These are phyloP conservation scores for Pycnococcus provasolii DNA, from an alignment of 139 green algal species.

Conservation along the genomic window DNA sequence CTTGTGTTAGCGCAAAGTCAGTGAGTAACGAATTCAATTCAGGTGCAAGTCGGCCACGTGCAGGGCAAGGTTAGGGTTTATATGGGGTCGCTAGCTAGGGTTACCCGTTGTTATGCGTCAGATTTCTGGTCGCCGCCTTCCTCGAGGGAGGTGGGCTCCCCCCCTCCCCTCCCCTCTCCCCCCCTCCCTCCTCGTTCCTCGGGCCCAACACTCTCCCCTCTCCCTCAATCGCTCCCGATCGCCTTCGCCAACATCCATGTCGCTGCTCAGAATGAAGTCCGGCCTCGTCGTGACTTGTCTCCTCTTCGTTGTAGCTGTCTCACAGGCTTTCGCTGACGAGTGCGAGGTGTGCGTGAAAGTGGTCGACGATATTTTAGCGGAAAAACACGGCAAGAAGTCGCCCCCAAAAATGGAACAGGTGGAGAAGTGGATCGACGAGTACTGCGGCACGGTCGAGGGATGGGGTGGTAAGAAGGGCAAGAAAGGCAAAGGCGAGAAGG, in stretches of 20 bases:
- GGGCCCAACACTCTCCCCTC: no score
- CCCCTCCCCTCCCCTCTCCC: no score
- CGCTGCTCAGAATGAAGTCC: neutral
- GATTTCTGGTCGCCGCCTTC: no score
- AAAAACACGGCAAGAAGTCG: neutral
- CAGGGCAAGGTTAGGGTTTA: no score
- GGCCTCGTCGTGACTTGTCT: neutral
- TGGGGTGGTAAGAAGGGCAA: neutral
- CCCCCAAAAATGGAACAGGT: neutral
- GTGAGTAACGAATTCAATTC: no score
- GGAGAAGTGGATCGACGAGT: conserved; percentile 6
- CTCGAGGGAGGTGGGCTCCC: no score
- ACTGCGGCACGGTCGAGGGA: conserved; percentile 4
- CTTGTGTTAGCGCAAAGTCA: no score
- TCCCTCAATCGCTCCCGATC: no score
- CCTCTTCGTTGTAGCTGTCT: neutral
- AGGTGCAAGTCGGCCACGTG: no score
- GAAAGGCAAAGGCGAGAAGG: neutral
- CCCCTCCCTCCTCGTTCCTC: no score
- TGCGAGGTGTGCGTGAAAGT: conserved; percentile 11
- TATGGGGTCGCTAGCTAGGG: no score
- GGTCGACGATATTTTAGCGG: neutral
- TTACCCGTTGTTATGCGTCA: no score
- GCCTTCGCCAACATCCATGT: neutral
- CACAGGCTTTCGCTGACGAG: neutral